Percentiles rank a stretch among this genome's conserved stretches.
Conservation (phyloP, 2,329 filamentous ascomycete species). For the Geoglossum cookeanum region DNA sequence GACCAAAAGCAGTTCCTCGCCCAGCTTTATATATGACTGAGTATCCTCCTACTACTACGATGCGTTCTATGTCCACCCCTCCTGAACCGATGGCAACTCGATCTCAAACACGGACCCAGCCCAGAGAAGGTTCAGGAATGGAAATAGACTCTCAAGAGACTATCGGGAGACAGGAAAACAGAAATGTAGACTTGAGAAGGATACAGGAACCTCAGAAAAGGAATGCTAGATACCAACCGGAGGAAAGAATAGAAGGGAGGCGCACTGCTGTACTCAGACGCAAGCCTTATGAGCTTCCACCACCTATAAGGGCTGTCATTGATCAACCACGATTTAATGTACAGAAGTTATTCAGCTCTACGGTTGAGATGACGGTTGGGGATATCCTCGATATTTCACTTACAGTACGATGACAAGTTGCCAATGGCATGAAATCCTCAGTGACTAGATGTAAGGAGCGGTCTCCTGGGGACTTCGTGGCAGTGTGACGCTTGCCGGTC, state of each 20-base stretch:
- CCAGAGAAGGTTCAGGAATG: neutral
- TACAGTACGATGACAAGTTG: neutral
- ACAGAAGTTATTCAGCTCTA: neutral
- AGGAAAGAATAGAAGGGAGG: neutral
- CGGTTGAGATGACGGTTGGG: neutral
- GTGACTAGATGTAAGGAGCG: too few species aligned
- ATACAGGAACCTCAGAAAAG: neutral
- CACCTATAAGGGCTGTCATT: neutral
- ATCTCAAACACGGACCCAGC: too few species aligned
- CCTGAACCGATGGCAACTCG: too few species aligned
- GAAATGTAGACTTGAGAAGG: neutral
- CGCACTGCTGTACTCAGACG: neutral
- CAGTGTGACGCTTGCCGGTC: neutral
- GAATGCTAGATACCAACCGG: neutral
- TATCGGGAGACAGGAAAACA: neutral
- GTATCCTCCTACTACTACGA: too few species aligned
- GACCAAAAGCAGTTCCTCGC: too few species aligned
- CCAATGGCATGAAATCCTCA: neutral
- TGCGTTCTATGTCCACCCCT: too few species aligned
- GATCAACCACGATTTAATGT: neutral
- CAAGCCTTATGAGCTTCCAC: neutral
- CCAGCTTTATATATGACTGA: too few species aligned
- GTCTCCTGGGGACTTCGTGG: too few species aligned
- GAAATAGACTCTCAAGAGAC: neutral
- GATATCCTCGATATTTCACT: neutral